These are phyloP conservation scores for Coemansia sp. DNA, from an alignment of 192 early-diverging fungal species.

Conservation along the genomic window DNA sequence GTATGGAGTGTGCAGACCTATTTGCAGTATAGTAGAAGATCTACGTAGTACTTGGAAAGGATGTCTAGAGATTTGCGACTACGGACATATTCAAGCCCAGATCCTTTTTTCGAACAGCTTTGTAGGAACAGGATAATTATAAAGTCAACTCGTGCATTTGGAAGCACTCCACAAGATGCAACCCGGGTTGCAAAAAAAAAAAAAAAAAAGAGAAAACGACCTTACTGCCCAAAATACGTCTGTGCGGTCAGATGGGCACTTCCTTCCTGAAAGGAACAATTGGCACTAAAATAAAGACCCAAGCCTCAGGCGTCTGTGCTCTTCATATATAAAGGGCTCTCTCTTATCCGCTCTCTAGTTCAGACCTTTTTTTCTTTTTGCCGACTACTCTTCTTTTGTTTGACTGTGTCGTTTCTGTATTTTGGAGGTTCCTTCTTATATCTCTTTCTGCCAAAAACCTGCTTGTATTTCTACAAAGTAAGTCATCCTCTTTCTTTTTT, in stretches of 20 bases:
- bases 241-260: background rate
- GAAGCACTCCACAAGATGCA: background rate
- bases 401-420: constrained; percentile 3
- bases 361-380: background rate
- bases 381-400: background rate
- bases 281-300: background rate
- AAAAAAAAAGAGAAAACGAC: too few species aligned
- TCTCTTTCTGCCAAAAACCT: background rate
- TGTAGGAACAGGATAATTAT: constrained; percentile 2
- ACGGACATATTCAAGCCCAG: background rate
- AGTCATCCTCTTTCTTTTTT: background rate
- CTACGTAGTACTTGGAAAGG: background rate
- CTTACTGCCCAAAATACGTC: background rate
- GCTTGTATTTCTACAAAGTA: constrained; percentile 12
- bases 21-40: background rate
- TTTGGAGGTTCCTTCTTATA: background rate
- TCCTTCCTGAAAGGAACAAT: background rate
- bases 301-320: background rate
- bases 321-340: background rate
- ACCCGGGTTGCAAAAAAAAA: background rate
- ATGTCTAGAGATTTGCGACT: background rate
- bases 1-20: background rate
- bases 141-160: background rate
- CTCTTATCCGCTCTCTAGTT: background rate
- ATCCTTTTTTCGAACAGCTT: background rate